These are phyloP conservation scores for Dictyostelium capitatum DNA, from an alignment of 78 protist genomes.

Conservation along the genomic window DNA sequence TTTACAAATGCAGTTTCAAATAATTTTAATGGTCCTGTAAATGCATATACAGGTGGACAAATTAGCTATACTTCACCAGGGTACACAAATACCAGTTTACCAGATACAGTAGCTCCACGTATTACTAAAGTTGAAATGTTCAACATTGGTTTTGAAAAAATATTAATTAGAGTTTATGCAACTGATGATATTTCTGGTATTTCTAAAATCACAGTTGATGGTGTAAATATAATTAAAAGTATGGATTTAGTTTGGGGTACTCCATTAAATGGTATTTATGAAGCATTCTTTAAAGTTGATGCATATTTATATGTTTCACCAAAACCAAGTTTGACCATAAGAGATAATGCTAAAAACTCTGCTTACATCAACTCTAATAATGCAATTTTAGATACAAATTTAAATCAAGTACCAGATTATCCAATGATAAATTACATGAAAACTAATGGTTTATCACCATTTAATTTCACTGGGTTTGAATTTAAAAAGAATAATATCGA, in stretches of 20 bases:
- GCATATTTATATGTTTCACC: neutral
- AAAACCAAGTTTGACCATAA: neutral
- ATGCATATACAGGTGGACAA: neutral
- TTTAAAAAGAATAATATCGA: conserved; percentile 16
- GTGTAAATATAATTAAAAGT: neutral
- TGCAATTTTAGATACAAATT: neutral
- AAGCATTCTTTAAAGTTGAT: neutral
- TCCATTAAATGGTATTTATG: conserved; percentile 6
- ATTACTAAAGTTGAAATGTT: neutral
- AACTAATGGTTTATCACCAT: neutral
- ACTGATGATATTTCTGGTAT: conserved; percentile 3
- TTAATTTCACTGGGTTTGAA: neutral
- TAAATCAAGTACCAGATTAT: neutral
- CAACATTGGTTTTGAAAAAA: neutral
- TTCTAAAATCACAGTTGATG: neutral
- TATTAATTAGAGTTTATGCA: conserved; percentile 6
- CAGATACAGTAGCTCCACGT: neutral
- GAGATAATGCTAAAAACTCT: neutral
- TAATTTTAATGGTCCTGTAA: too few species aligned
- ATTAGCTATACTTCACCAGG: neutral
- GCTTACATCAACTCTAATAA: neutral
- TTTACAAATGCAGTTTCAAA: neutral
- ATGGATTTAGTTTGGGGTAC: conserved; percentile 31
- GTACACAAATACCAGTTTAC: too few species aligned
- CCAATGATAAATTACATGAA: neutral